A percentile compares a stretch with the other conserved stretches of the same genome.
Conservation (phyloP, 2,329 filamentous ascomycete genomes). For the Aspergillus quadrilineatus region DNA sequence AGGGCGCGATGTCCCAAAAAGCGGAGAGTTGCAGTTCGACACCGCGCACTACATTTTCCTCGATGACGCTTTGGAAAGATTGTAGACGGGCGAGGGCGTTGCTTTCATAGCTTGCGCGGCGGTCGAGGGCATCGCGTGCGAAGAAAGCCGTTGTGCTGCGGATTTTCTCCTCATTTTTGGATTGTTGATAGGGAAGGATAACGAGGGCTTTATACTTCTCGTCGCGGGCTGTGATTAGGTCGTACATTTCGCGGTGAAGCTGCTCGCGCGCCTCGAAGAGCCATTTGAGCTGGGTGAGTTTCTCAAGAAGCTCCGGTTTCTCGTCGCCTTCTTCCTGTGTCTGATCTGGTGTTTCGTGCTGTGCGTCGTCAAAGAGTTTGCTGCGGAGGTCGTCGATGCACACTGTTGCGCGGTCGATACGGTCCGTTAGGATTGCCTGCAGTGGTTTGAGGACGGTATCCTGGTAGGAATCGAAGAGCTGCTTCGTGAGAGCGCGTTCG, state of each 20-base stretch:
- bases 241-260: slow-evolving; percentile 80
- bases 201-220: slow-evolving; percentile 83
- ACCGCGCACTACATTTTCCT: slow-evolving; percentile 79
- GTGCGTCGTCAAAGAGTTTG: slow-evolving; percentile 70
- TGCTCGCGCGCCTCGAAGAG: slow-evolving; percentile 91
- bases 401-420: slow-evolving; percentile 70
- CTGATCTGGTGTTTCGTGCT: slow-evolving; percentile 69
- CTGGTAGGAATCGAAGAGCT: slow-evolving; percentile 82
- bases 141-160: slow-evolving; percentile 81
- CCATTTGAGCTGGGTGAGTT: slow-evolving; percentile 93
- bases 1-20: slow-evolving; percentile 96
- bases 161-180: slow-evolving; percentile 73
- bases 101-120: slow-evolving; percentile 67
- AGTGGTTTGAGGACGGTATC: slow-evolving; percentile 77
- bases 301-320: slow-evolving; percentile 88
- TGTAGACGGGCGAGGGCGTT: slow-evolving; percentile 72
- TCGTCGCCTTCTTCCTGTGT: slow-evolving; percentile 95
- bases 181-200: slow-evolving; percentile 73
- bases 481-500: slow-evolving; percentile 71
- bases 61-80: slow-evolving; percentile 74
- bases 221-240: slow-evolving; percentile 80
- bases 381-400: slow-evolving; percentile 75
- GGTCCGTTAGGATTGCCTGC: slow-evolving; percentile 73
- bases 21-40: slow-evolving; percentile 89
- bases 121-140: slow-evolving; percentile 69